Evolutionary conservation across 257 asterid genomes (phyloP), one percentile per base, ranked within the genome.

Genomic region (Sherardia arvensis): DNA sequence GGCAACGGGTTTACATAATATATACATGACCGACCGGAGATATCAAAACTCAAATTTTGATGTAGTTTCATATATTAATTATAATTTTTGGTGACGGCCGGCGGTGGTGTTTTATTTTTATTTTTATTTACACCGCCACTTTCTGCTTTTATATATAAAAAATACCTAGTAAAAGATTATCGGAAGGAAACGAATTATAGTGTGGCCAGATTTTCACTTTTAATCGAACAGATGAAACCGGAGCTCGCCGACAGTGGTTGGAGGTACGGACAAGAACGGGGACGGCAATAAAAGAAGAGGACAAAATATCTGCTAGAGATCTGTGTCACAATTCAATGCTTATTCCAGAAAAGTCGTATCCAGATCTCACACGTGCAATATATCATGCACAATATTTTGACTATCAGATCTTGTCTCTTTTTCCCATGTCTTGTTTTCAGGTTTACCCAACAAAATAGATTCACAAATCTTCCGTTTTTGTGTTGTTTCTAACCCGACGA

Each of bases 171-270:
- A n/a, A n/a, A n/a, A n/a, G n/a, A n/a, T n/a, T n/a, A n/a, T n/a
- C n/a, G n/a, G n/a, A n/a, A n/a, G n/a, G n/a, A n/a, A n/a, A n/a
- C n/a, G n/a, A n/a, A n/a, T n/a, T n/a, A n/a, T n/a, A 4, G 1
- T 9, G 10, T 8, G 18, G 14, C 47, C 14, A 4, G 2, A 3
- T 40, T 43, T 43, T 43, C 51, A 43, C 51, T 43, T 43, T 15
- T 43, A 1, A 17, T 43, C 8, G 51, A 15, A 43, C 21, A 15
- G 4, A 20, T 43, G 51, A 43, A 43, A 17, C 14, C 20, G 51
- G 8, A 17, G 51, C 75, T 55, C 80, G 81, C 95, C 95, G 95
- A 87, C 95, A 85, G 85, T 87, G 68, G 85, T 49, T 21, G 25
- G 27, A 12, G 56, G 48, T 48, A 59, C 65, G 65, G 78, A 66